These are phyloP conservation scores for Pythium rishiriense DNA, from an alignment of 352 stramenopile species.

Conservation along the genomic window DNA sequence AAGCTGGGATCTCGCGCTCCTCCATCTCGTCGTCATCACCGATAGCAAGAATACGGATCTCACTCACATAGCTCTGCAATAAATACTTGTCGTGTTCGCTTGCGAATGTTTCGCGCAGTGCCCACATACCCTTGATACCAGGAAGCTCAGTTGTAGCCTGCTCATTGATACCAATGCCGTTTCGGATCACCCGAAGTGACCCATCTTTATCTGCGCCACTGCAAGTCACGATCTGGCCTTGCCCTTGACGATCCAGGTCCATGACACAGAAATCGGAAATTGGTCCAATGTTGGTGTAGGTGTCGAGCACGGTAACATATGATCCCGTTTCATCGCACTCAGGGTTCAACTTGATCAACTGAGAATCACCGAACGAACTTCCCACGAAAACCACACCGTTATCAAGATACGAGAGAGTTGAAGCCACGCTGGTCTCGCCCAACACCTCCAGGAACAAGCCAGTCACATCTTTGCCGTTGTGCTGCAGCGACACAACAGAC, in stretches of 20 bases:
- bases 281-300: conserved; percentile 97
- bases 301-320: conserved; percentile 95
- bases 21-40: conserved; percentile 89
- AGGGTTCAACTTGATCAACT: conserved; percentile 93
- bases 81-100: conserved; percentile 94
- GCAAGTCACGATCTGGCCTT: conserved; percentile 97
- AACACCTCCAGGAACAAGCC: conserved; percentile 92
- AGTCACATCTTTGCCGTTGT: conserved; percentile 67
- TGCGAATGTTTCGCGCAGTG: conserved; percentile 82
- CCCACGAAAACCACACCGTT: conserved; percentile 96
- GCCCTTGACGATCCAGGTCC: conserved; percentile 92
- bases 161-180: conserved; percentile 98
- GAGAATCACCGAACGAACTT: conserved; percentile 93
- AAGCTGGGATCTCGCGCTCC: conserved; percentile 89
- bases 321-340: conserved; percentile 75
- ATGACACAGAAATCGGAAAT: conserved; percentile 99
- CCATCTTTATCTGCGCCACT: conserved; percentile 95
- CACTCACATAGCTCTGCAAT: conserved; percentile 94
- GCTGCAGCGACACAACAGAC: conserved; percentile 87
- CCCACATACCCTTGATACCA: conserved; percentile 99
- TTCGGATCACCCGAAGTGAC: conserved; percentile 96
- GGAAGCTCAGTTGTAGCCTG: conserved; percentile 93
- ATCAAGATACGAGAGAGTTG: conserved; percentile 92
- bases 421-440: conserved; percentile 91
- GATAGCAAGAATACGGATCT: conserved; percentile 96